Evolutionary conservation across 1,284 basidiomycete genomes (phyloP).

Genomic region (Cryptococcus sp.): DNA sequence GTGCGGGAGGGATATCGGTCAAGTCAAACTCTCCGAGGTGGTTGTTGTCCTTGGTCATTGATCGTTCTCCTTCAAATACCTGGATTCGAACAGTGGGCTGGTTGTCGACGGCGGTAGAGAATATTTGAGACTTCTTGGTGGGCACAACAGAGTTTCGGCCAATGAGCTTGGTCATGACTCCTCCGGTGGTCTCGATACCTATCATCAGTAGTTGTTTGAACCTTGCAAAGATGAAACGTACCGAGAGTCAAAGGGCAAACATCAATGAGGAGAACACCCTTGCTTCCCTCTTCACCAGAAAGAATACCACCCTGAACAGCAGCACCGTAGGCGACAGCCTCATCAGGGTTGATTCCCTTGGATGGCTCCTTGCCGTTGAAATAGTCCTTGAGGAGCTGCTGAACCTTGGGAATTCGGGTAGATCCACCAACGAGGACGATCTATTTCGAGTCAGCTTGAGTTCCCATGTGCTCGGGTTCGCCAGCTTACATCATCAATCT

Average conservation of each 20-base stretch:
- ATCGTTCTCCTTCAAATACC: conserved; percentile 91
- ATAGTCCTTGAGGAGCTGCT: conserved; percentile 95
- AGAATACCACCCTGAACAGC: conserved; percentile 97
- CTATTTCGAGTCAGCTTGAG: conserved; percentile 8
- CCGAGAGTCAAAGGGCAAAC: conserved; percentile 91
- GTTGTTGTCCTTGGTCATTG: conserved; percentile 97
- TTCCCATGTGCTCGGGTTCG: neutral
- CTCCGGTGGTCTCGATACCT: conserved; percentile 92
- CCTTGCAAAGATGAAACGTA: neutral
- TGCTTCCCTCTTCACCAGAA: conserved; percentile 70
- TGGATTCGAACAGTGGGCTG: conserved; percentile 83
- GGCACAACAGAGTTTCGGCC: conserved; percentile 96
- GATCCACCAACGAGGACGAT: conserved; percentile 86
- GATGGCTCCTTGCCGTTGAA: conserved; percentile 98
- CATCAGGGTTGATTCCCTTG: conserved; percentile 95
- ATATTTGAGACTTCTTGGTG: conserved; percentile 96
- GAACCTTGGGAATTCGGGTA: conserved; percentile 97
- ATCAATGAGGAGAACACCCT: conserved; percentile 84
- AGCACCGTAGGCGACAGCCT: conserved; percentile 93
- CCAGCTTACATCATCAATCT: conserved; percentile 73
- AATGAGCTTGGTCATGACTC: conserved; percentile 91
- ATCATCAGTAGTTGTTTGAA: neutral
- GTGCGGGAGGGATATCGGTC: conserved; percentile 84
- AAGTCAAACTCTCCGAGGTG: conserved; percentile 95
- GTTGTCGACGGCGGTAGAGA: conserved; percentile 94